Evolutionary conservation across 352 stramenopile species (phyloP), one percentile per base, ranked within the genome.

Genomic region (Globisporangium recalcitrans): DNA sequence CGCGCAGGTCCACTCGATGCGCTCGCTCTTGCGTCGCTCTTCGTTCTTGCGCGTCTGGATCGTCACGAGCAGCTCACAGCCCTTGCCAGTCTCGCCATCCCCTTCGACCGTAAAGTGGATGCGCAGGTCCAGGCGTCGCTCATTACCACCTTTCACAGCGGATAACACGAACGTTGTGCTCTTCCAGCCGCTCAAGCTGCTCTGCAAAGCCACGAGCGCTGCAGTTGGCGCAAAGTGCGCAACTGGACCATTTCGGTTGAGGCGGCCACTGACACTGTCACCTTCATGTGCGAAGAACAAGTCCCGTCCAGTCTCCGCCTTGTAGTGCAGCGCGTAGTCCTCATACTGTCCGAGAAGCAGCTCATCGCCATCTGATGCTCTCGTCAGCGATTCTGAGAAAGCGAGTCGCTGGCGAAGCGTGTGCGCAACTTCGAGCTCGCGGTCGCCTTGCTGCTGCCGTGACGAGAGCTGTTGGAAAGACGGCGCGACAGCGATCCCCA

Each of bases 1-100:
- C 13, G 67, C 62, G 32, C 74, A 83, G 5, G 68, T 70, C 74
- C 74, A 83, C 44, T 71, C 61, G 9, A 83, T 77, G 31, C 68
- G 56, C 19, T 74, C 67, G 34, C 63, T 73, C 9, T 60, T 36
- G 1, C 16, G 34, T 9, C 47, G 46, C 4, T 64, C 54, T 5
- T 34, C 62, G 27, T 78, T 79, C 27, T 63, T 55, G 4, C 16
- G 61, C 54, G 58, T 57, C 65, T 83, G 74, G 63, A 83, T 73
- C 52, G 58, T 77, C 24, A 78, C 62, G 1, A 38, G 67, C 40
- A 83, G 59, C 14, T 49, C 64, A 24, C 74, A 83, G 13, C 49
- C 26, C 1, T 64, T 6, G 9, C 5, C 14, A 26, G 26, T 19
- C 31, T 40, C 21, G 13, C 32, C 19, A 0, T 52, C n/a, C 16